phyloP scores from a whole-genome alignment of 768 basidiomycete species.

The Pulveroboletus sp. region DNA sequence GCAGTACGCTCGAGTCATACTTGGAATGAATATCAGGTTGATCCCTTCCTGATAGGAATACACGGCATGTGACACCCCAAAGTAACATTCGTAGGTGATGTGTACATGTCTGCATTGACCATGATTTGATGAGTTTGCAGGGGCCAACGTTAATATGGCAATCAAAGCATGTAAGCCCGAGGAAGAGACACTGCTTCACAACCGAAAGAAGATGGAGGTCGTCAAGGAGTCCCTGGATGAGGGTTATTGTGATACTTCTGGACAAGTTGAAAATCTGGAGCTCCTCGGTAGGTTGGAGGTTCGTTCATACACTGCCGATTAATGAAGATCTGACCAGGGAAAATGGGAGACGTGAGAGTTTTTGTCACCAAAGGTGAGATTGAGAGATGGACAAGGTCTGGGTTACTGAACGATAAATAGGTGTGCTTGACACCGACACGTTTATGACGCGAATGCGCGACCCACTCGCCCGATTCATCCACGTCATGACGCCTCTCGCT shows the following conservation, averaged over 20 bases:
- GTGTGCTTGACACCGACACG: constrained; percentile 45
- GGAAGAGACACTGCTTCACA: constrained; percentile 53
- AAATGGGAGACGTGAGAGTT: constrained; percentile 57
- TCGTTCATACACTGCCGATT: not conserved
- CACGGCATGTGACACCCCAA: constrained; percentile 36
- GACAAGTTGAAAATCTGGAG: constrained; percentile 54
- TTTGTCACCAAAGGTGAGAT: constrained; percentile 57
- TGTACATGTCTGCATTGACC: not conserved
- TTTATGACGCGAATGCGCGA: constrained; percentile 53
- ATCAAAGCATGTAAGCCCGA: constrained; percentile 71
- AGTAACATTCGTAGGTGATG: constrained; percentile 38
- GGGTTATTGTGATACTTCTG: constrained; percentile 78
- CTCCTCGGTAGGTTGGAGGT: constrained; percentile 46
- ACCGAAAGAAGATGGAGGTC: constrained; percentile 61
- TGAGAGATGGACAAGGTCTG: not conserved
- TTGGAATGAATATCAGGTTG: not conserved
- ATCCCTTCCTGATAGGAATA: constrained; percentile 9
- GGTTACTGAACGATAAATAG: constrained; percentile 34
- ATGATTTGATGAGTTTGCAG: constrained; percentile 6
- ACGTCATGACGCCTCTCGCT: constrained; percentile 61
- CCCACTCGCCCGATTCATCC: constrained; percentile 65
- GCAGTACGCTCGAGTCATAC: constrained; percentile 13
- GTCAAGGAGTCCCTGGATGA: constrained; percentile 75
- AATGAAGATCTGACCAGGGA: constrained; percentile 36
- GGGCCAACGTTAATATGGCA: constrained; percentile 67